Conservation (phyloP, 441 rosid species). For the Euphorbia schlechtendalii region DNA sequence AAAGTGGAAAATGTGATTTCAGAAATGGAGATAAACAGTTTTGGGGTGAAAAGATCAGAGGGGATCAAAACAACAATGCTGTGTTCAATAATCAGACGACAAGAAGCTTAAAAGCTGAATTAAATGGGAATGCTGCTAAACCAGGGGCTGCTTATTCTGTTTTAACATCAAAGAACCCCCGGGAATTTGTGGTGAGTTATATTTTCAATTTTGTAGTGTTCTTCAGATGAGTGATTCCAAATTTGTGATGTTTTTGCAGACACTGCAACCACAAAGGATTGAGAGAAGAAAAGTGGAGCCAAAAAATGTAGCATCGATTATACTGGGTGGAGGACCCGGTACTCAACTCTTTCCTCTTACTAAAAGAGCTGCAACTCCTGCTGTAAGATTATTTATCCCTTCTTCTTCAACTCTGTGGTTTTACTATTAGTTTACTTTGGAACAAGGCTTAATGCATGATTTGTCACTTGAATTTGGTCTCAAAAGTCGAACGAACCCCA, state of each 20-base stretch:
- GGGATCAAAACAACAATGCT: slow-evolving; percentile 30
- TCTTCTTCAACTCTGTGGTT: too few relatives aligned
- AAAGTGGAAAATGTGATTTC: slow-evolving; percentile 23
- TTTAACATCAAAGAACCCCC: slow-evolving; percentile 47
- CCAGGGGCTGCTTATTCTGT: slow-evolving; percentile 44
- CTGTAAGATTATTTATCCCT: slow-evolving; percentile 59
- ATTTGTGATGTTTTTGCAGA: slow-evolving; percentile 27
- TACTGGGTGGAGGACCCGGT: slow-evolving; percentile 93
- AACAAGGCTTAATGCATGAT: too few relatives aligned
- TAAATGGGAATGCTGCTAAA: slow-evolving; percentile 28
- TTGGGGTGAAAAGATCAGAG: slow-evolving; percentile 51
- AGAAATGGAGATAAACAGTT: slow-evolving; percentile 38
- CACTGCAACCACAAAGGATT: slow-evolving; percentile 35
- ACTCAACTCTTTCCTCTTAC: slow-evolving; percentile 88
- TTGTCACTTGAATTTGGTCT: too few relatives aligned
- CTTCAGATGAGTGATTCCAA: not conserved
- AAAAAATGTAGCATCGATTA: slow-evolving; percentile 73
- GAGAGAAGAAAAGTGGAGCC: slow-evolving; percentile 65
- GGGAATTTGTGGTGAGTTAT: slow-evolving; percentile 46
- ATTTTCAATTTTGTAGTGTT: not conserved
- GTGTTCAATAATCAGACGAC: slow-evolving; percentile 26
- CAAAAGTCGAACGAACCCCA: too few relatives aligned
- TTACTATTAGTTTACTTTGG: too few relatives aligned
- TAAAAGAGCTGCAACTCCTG: slow-evolving; percentile 79
- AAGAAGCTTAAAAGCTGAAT: slow-evolving; percentile 29